These are phyloP conservation scores for Hericium coralloides DNA, from an alignment of 768 basidiomycete species.

Conservation along the genomic window DNA sequence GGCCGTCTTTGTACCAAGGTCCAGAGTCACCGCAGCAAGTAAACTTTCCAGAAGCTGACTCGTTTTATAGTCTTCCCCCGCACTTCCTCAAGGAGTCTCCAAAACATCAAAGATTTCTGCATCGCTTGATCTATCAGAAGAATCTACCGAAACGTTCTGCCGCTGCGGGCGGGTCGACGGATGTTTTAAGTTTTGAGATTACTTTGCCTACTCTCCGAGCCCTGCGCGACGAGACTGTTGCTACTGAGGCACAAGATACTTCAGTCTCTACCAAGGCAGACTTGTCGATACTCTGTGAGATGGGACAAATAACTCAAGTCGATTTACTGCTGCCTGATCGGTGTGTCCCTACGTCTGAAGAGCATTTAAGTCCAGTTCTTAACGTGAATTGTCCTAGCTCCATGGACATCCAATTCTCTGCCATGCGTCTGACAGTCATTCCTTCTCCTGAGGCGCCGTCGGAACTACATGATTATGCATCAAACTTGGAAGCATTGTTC, in stretches of 20 bases:
- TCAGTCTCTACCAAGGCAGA: neutral
- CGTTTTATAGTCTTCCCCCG: conserved; percentile 16
- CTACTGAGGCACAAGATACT: neutral
- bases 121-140: conserved; percentile 11
- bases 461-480: conserved; percentile 32
- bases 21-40: neutral
- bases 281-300: neutral
- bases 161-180: too few relatives aligned
- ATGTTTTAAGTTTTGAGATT: conserved; percentile 1
- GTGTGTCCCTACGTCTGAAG: neutral
- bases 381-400: neutral
- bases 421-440: conserved; percentile 26
- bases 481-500: conserved; percentile 34
- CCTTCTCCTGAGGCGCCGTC: conserved; percentile 27
- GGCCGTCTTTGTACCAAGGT: neutral
- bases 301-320: conserved; percentile 2
- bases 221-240: neutral
- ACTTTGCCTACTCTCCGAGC: neutral
- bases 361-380: too few relatives aligned
- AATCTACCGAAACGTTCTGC: neutral
- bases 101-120: conserved; percentile 6
- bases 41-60: conserved; percentile 24
- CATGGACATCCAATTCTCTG: conserved; percentile 46
- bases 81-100: conserved; percentile 2
- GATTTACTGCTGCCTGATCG: conserved; percentile 11